Evolutionary conservation across 257 asterid species (phyloP).

Genomic region (Cynanchum wilfordii): DNA sequence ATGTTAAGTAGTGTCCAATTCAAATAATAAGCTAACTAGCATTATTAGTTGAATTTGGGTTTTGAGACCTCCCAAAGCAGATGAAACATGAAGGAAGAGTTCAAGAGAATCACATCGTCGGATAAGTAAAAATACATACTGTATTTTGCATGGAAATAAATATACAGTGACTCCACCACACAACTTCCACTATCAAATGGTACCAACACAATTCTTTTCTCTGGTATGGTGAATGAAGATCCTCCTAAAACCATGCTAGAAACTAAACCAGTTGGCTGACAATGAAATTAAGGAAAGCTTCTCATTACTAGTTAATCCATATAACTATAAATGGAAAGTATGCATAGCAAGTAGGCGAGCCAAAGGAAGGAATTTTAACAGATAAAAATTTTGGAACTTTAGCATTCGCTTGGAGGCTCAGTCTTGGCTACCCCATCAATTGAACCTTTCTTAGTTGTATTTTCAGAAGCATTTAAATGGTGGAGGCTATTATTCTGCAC

Average conservation of each 20-base stretch:
- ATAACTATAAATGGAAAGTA: conserved; percentile 8
- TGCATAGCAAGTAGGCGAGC: conserved; percentile 13
- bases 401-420: conserved; percentile 28
- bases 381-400: conserved; percentile 15
- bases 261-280: conserved; percentile 35
- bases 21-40: background rate
- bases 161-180: background rate
- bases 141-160: background rate
- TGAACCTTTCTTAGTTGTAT: conserved; percentile 27
- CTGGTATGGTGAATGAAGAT: background rate
- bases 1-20: too few relatives aligned
- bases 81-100: background rate
- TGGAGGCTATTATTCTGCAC: conserved; percentile 23
- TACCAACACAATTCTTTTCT: conserved; percentile 11
- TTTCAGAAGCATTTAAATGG: conserved; percentile 31
- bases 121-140: background rate
- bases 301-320: conserved; percentile 31
- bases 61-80: background rate
- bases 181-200: background rate
- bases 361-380: conserved; percentile 39
- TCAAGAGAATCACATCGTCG: background rate
- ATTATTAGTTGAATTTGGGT: background rate
- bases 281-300: conserved; percentile 25
- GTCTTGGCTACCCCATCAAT: conserved; percentile 24
- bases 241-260: conserved; percentile 18